A percentile compares a stretch with the other conserved stretches of the same genome.
These are phyloP conservation scores for Seminavis robusta DNA, from an alignment of 108 stramenopile genomes.

Conservation along the genomic window DNA sequence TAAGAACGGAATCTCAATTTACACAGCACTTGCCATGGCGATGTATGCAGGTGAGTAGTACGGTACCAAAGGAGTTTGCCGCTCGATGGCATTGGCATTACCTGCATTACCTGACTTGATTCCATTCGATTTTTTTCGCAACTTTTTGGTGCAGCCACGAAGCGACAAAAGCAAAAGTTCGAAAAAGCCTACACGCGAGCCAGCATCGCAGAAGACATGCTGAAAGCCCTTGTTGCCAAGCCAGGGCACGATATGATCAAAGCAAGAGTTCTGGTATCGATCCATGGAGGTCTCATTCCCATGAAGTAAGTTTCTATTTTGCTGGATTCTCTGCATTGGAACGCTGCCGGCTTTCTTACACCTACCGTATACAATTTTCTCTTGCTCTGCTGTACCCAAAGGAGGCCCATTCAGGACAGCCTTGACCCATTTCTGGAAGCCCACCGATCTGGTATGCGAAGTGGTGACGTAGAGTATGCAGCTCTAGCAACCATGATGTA, in stretches of 20 bases:
- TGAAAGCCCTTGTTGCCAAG: not conserved
- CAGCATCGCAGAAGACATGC: not conserved
- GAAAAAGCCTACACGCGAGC: not conserved
- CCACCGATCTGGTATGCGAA: constrained; percentile 10
- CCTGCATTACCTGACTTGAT: no score
- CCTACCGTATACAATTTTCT: no score
- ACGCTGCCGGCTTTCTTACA: constrained; percentile 1
- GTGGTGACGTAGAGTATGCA: constrained; percentile 16
- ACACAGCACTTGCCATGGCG: constrained; percentile 8
- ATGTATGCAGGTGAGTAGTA: no score
- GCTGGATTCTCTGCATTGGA: not conserved
- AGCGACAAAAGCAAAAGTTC: not conserved
- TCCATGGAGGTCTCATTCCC: not conserved
- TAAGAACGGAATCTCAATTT: constrained; percentile 9
- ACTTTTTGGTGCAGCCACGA: no score
- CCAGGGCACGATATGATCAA: not conserved
- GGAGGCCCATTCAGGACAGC: constrained; percentile 20
- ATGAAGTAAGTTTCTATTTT: constrained; percentile 8
- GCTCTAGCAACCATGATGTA: constrained; percentile 15
- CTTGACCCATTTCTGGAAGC: constrained; percentile 29
- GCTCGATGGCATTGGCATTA: no score
- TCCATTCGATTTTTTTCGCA: no score
- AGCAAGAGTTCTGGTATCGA: not conserved
- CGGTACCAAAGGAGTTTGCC: no score
- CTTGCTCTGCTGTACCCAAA: no score